These are phyloP conservation scores for Chlamydomonas sp. DNA, from an alignment of 139 green algal genomes.

Conservation along the genomic window DNA sequence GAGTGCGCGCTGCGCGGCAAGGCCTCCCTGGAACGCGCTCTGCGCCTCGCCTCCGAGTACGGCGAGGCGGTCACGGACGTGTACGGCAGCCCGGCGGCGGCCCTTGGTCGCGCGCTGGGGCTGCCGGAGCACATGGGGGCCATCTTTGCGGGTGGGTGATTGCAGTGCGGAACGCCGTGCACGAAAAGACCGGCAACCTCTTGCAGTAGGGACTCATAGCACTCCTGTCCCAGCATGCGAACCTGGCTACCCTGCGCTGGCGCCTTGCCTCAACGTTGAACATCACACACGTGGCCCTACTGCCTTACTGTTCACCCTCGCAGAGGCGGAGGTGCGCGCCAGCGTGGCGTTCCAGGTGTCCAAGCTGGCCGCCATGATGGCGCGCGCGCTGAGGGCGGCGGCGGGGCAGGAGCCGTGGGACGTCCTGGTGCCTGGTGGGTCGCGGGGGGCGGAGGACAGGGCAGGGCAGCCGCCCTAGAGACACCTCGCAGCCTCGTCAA, in stretches of 20 bases:
- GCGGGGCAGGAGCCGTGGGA: constrained; percentile 81
- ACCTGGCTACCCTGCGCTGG: not conserved
- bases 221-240: too few relatives aligned
- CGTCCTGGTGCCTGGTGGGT: constrained; percentile 78
- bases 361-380: constrained; percentile 76
- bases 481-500: too few relatives aligned
- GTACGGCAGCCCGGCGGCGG: constrained; percentile 51
- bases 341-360: constrained; percentile 94
- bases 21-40: constrained; percentile 85
- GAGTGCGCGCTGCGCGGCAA: constrained; percentile 59
- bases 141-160: constrained; percentile 89
- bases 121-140: constrained; percentile 63
- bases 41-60: constrained; percentile 85
- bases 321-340: constrained; percentile 89
- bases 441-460: not conserved
- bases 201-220: too few relatives aligned
- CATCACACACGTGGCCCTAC: too few relatives aligned
- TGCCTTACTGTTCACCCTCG: not conserved
- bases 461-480: too few relatives aligned
- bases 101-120: constrained; percentile 82
- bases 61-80: constrained; percentile 72
- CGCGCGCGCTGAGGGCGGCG: constrained; percentile 59
- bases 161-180: constrained; percentile 38
- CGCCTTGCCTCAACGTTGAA: not conserved
- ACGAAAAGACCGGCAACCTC: too few relatives aligned